A percentile compares a stretch with the other conserved stretches of the same genome.
Conservation (phyloP, 2,329 filamentous ascomycete genomes). For the Diaporthe longicolla region DNA sequence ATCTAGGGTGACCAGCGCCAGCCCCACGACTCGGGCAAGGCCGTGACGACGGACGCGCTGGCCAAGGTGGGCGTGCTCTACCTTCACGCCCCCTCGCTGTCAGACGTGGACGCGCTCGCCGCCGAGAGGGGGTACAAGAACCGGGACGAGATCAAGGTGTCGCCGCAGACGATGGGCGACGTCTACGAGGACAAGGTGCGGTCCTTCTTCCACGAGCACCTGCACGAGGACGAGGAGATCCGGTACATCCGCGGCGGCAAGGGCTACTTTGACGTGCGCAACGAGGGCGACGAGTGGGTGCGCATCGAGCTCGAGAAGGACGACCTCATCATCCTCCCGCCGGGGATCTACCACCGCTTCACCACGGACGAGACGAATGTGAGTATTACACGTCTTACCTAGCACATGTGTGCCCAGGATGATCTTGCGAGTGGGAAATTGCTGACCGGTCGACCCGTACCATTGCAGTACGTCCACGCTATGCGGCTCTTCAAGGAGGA, state of each 20-base stretch:
- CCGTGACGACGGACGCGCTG: slow-evolving; percentile 76
- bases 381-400: slow-evolving; percentile 56
- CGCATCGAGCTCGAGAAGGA: slow-evolving; percentile 86
- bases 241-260: slow-evolving; percentile 90
- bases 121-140: slow-evolving; percentile 87
- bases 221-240: slow-evolving; percentile 99
- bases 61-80: slow-evolving; percentile 84
- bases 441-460: slow-evolving; percentile 27
- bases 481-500: slow-evolving; percentile 99
- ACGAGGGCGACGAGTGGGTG: slow-evolving; percentile 88
- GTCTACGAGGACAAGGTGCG: slow-evolving; percentile 95
- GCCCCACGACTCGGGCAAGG: slow-evolving; percentile 86
- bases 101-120: slow-evolving; percentile 81
- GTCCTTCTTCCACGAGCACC: slow-evolving; percentile 92
- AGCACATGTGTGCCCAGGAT: neutral
- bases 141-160: slow-evolving; percentile 92
- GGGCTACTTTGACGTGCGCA: slow-evolving; percentile 94
- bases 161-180: slow-evolving; percentile 86
- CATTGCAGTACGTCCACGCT: slow-evolving; percentile 86
- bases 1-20: slow-evolving; percentile 91
- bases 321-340: slow-evolving; percentile 92
- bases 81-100: slow-evolving; percentile 74
- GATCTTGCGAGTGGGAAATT: too few relatives aligned
- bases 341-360: slow-evolving; percentile 97
- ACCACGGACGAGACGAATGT: slow-evolving; percentile 94